phyloP scores from a whole-genome alignment of 805 yeast genomes.

The Wickerhamiella australiensis region DNA sequence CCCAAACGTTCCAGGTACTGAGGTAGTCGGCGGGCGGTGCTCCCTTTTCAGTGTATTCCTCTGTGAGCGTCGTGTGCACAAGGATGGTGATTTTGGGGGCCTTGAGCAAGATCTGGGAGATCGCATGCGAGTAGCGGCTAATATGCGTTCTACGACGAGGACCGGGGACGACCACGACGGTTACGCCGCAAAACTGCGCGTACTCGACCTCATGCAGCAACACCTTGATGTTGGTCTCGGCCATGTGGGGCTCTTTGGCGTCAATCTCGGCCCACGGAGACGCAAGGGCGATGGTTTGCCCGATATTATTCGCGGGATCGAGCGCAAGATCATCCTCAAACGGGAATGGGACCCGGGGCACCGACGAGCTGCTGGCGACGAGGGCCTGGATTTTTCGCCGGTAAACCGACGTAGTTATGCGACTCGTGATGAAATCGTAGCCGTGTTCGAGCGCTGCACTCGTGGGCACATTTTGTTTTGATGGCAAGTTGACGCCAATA shows the following conservation, averaged over 20 bases:
- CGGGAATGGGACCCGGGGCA: conserved; percentile 32
- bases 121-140: conserved; percentile 38
- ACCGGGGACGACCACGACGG: conserved; percentile 47
- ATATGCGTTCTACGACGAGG: conserved; percentile 46
- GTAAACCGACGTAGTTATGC: conserved; percentile 40
- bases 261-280: conserved; percentile 65
- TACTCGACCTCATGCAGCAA: conserved; percentile 46
- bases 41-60: conserved; percentile 32
- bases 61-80: conserved; percentile 27
- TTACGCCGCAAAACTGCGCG: conserved; percentile 47
- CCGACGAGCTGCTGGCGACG: conserved; percentile 16
- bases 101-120: conserved; percentile 27
- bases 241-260: conserved; percentile 36
- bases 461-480: conserved; percentile 24
- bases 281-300: conserved; percentile 41
- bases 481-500: conserved; percentile 29
- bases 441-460: conserved; percentile 31
- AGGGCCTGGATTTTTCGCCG: conserved; percentile 23
- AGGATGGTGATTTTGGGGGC: conserved; percentile 25
- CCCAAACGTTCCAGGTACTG: conserved; percentile 69
- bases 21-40: conserved; percentile 32
- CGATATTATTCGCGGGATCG: conserved; percentile 34
- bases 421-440: conserved; percentile 42
- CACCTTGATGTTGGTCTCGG: conserved; percentile 46
- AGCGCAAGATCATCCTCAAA: conserved; percentile 33